Evolutionary conservation across 352 stramenopile species (phyloP), one percentile per base, ranked within the genome.

Genomic region (Globisporangium alternatum): DNA sequence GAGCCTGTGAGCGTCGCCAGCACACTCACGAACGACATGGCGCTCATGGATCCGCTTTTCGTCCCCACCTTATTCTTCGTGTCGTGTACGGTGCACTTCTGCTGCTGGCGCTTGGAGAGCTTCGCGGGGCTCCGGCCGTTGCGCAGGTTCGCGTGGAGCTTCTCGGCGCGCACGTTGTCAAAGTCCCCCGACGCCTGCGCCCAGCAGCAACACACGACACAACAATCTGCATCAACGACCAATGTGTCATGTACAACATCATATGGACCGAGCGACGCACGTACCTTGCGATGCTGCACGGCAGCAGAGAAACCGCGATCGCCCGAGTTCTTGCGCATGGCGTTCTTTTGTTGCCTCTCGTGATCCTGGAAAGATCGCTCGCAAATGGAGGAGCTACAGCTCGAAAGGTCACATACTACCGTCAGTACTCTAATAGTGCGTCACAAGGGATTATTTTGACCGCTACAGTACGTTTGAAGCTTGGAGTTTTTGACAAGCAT

Each of bases 271-370:
- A 45, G 15, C 30, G 22, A n/a, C 10, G 1, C 2, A 37, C 60
- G 12, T 57, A 83, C 81, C 49, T 76, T 86, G 68, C 80, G 80
- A 52, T 91, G 78, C 62, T 90, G 80, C 53, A 74, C 58, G 21
- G 76, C 82, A 15, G 79, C 74, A 56, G 77, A 86, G 64, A 85
- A 68, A 7, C 59, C 52, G 44, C 77, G 73, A 22, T 74, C 65
- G 15, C 72, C 68, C 30, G 71, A 72, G 61, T 69, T 70, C 65
- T 80, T 83, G 39, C 28, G 65, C 75, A 83, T 83, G 28, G 7
- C 60, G 45, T 15, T n/a, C 2, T 21, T 13, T 5, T 48, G 13
- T 1, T 25, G n/a, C 6, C 12, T 25, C 39, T 43, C 10, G 28
- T 31, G 51, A 19, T 17, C 8, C 30, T 35, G 5, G 5, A 15